Base-by-base conservation (phyloP, 495 filamentous ascomycete genomes). In the Penicillium pancosmium region DNA sequence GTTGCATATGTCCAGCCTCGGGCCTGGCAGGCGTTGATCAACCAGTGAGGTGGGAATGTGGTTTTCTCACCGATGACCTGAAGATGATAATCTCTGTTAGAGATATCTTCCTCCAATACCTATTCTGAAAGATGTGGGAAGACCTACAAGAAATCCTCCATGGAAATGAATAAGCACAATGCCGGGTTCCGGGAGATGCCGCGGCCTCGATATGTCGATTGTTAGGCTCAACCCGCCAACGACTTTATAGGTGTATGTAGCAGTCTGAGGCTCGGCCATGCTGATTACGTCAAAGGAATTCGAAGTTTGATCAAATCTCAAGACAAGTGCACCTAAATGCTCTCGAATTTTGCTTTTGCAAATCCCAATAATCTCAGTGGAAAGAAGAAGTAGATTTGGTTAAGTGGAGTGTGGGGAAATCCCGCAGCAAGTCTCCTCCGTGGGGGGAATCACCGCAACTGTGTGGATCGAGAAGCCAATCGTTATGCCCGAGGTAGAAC, bases 1-100 rank as follows among this genome's bases (percentile, higher is more conserved):
- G 56, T 48, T 35, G 56, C 56, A 19, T 58, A 58, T 23, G 49
- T 47, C 56, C 56, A 58, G 9, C 41, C 31, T 1, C 56, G 38
- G 6, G 31, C 19, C 6, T 31, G 49, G n/a, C 56, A 58, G 18
- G 56, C 56, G 31, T 58, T 48, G 25, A 58, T 58, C 3, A 58
- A 27, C 56, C 56, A 58, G 27, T 52, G 8, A 10, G 56, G 56
- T 0, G 49, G 49, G 27, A 52, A 52, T 9, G 38, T 52, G 5
- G 48, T 36, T 33, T 58, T 58, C n/a, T 52, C 40, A n/a, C 56
- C 56, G 7, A 58, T 36, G 1, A 52, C 11, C 56, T 58, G n/a
- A 33, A 27, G 56, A 31, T 51, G 21, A 23, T 21, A 36, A 33
- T 8, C 16, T 36, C 15, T 35, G 51, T 21, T 41, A 25, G 21